Evolutionary conservation across 768 basidiomycete species (phyloP).

Genomic region (Fibroporia radiculosa): DNA sequence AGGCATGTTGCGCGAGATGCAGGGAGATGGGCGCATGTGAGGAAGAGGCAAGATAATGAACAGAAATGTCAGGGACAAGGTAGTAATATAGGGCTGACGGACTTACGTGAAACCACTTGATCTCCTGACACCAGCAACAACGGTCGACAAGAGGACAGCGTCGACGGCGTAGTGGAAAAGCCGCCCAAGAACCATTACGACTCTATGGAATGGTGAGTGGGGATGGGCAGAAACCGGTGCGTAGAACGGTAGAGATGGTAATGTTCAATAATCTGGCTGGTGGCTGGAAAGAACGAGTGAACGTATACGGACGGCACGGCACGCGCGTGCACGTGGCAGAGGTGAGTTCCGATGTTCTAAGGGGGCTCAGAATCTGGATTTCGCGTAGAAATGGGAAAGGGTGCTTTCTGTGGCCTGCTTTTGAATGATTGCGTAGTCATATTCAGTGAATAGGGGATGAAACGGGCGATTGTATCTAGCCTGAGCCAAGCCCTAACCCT

Average conservation of each 20-base stretch:
- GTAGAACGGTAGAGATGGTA: neutral
- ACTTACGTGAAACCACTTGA: slow-evolving; percentile 88
- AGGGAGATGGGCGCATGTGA: neutral
- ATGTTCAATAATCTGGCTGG: neutral
- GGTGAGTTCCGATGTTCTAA: too few species aligned
- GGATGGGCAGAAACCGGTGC: neutral
- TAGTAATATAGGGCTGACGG: too few species aligned
- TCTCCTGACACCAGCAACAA: slow-evolving; percentile 85
- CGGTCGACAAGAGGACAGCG: slow-evolving; percentile 77
- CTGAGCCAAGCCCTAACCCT: too few species aligned
- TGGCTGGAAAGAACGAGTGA: neutral
- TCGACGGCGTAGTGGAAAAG: slow-evolving; percentile 80
- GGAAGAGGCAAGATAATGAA: neutral
- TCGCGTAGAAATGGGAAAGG: too few species aligned
- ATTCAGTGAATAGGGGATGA: too few species aligned
- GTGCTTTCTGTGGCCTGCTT: too few species aligned
- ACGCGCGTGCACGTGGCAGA: too few species aligned
- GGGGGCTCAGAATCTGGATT: too few species aligned
- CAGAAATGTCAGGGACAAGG: neutral
- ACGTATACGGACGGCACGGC: neutral
- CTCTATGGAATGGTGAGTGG: neutral
- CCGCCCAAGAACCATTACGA: slow-evolving; percentile 48
- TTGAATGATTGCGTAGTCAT: too few species aligned
- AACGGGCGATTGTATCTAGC: too few species aligned
- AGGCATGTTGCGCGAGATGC: slow-evolving; percentile 3